These are phyloP conservation scores for Eucalyptus sp. DNA, from an alignment of 345 rosid species.

Conservation along the genomic window DNA sequence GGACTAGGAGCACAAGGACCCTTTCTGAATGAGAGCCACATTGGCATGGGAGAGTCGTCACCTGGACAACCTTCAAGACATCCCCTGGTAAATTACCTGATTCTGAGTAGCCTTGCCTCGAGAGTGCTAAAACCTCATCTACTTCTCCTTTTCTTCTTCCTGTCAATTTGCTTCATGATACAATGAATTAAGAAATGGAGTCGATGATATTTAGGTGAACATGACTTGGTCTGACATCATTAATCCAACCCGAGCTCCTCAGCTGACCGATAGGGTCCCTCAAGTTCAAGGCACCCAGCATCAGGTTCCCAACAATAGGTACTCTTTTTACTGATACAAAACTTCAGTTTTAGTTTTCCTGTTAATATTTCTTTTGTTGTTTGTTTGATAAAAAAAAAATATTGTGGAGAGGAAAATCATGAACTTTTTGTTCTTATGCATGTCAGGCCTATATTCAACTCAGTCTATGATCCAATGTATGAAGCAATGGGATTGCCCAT, in stretches of 20 bases:
- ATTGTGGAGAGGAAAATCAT: neutral
- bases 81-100: neutral
- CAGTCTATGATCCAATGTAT: conserved; percentile 22
- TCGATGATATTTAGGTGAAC: neutral
- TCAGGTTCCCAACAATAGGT: neutral
- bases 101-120: neutral
- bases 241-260: neutral
- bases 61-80: neutral
- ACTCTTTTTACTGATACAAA: neutral
- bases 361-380: neutral
- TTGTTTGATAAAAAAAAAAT: neutral
- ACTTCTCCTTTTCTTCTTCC: neutral
- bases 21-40: neutral
- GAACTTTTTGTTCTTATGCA: neutral
- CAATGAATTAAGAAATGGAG: neutral
- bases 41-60: neutral
- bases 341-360: neutral
- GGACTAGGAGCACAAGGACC: neutral
- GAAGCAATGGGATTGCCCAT: conserved; percentile 22
- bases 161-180: neutral
- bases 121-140: neutral
- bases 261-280: neutral
- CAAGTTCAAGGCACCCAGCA: neutral
- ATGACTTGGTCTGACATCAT: neutral
- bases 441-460: neutral